Evolutionary conservation across 2,329 filamentous ascomycete species (phyloP).

Genomic region (Rhinocladiella similis): DNA sequence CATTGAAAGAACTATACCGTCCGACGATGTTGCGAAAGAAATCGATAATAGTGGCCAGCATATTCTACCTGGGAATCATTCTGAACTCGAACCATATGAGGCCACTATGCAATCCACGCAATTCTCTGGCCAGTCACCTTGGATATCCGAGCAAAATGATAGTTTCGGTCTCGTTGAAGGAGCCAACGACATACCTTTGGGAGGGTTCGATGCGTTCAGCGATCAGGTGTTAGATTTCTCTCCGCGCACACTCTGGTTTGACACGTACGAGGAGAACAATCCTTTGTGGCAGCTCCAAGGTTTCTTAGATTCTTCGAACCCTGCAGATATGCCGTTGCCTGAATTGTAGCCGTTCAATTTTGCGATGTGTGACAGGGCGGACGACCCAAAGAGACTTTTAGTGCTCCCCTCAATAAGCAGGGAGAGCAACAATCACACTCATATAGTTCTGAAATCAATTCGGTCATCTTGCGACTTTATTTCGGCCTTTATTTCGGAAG

Average conservation of each 20-base stretch:
- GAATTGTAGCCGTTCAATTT: not conserved
- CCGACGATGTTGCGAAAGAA: not conserved
- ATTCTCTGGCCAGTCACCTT: not conserved
- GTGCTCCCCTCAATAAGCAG: too few relatives aligned
- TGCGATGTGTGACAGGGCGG: not conserved
- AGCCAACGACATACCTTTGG: not conserved
- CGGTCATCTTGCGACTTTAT: too few relatives aligned
- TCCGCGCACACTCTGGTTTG: conserved; percentile 5
- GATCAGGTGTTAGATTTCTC: not conserved
- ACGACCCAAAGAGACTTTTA: too few relatives aligned
- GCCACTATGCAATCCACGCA: not conserved
- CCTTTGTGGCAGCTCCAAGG: conserved; percentile 1
- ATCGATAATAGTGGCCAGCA: not conserved
- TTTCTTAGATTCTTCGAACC: not conserved
- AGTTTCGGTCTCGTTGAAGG: not conserved
- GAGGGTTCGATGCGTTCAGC: not conserved
- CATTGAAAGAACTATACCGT: not conserved
- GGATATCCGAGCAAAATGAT: not conserved
- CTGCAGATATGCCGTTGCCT: not conserved
- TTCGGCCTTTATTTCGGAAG: too few relatives aligned
- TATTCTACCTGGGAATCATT: not conserved
- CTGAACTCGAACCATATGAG: not conserved
- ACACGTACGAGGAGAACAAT: conserved; percentile 1
- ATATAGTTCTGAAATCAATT: too few relatives aligned
- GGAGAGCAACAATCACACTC: too few relatives aligned